These are phyloP conservation scores for Epichloe typhina DNA, from an alignment of 2,329 filamentous ascomycete genomes.

Conservation along the genomic window DNA sequence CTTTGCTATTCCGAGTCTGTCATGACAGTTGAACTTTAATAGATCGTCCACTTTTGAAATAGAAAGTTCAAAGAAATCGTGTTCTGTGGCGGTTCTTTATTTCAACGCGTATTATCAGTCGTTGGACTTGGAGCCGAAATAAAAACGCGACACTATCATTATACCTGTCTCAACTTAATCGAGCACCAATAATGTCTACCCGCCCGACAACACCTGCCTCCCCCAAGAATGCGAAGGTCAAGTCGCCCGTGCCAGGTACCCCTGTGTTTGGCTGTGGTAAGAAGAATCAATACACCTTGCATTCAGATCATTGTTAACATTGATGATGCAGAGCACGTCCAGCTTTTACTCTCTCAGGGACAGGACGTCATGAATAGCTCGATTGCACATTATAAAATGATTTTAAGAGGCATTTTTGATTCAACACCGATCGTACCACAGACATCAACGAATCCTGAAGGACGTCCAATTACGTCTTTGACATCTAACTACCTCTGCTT, in stretches of 20 bases:
- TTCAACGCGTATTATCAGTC: background rate
- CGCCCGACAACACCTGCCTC: slow-evolving; percentile 37
- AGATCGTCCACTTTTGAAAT: background rate
- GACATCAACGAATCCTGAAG: slow-evolving; percentile 46
- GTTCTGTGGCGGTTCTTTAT: background rate
- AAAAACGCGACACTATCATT: background rate
- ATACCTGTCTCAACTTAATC: background rate
- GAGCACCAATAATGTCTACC: slow-evolving; percentile 26
- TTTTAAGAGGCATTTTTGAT: slow-evolving; percentile 59
- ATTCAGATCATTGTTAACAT: background rate
- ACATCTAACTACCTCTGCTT: slow-evolving; percentile 60
- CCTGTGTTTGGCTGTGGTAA: slow-evolving; percentile 53
- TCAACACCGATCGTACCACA: slow-evolving; percentile 50
- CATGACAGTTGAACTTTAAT: background rate
- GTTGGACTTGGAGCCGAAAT: background rate
- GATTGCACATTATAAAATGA: slow-evolving; percentile 57
- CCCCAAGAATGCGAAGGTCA: slow-evolving; percentile 47
- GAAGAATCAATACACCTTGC: slow-evolving; percentile 11
- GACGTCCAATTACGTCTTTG: slow-evolving; percentile 44
- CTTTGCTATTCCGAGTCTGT: background rate
- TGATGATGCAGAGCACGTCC: slow-evolving; percentile 49
- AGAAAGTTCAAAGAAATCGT: background rate
- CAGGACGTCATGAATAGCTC: slow-evolving; percentile 55
- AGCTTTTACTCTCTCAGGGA: slow-evolving; percentile 47
- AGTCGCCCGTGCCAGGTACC: slow-evolving; percentile 42